A percentile compares a stretch with the other conserved stretches of the same genome.
phyloP scores from a whole-genome alignment of 75 land plant genomes.

The Pinus albicaulis region DNA sequence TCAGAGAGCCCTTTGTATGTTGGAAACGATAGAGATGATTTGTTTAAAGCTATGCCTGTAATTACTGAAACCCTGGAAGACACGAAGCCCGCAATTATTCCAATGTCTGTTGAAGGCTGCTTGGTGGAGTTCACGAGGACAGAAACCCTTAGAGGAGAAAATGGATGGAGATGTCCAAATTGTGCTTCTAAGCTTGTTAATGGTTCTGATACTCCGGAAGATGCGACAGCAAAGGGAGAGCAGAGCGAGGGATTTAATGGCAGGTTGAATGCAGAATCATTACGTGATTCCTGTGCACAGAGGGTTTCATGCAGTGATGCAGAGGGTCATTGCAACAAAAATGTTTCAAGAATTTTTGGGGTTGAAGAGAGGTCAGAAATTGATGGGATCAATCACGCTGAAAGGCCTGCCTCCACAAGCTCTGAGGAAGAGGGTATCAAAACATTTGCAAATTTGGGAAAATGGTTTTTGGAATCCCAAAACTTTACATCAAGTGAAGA shows the following conservation, averaged over 20 bases:
- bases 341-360: too few relatives aligned
- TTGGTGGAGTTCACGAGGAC: constrained; percentile 66
- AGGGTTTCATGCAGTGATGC: too few relatives aligned
- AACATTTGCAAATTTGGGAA: neutral
- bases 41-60: too few relatives aligned
- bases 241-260: too few relatives aligned
- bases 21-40: too few relatives aligned
- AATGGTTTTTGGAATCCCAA: neutral
- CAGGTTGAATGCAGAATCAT: too few relatives aligned
- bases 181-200: constrained; percentile 30
- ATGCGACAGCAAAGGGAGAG: too few relatives aligned
- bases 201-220: too few relatives aligned
- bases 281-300: too few relatives aligned
- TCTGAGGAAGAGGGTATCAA: neutral
- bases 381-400: neutral
- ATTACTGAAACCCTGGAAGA: too few relatives aligned
- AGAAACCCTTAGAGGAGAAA: constrained; percentile 81
- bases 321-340: too few relatives aligned
- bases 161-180: constrained; percentile 87
- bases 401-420: neutral
- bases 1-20: too few relatives aligned
- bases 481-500: neutral
- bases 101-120: constrained; percentile 78
- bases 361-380: neutral
- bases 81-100: neutral